Percentiles rank a stretch among this genome's conserved stretches.
Evolutionary conservation across 1,139 yeast species (phyloP).

Genomic region (Magnusiomyces magnusii): DNA sequence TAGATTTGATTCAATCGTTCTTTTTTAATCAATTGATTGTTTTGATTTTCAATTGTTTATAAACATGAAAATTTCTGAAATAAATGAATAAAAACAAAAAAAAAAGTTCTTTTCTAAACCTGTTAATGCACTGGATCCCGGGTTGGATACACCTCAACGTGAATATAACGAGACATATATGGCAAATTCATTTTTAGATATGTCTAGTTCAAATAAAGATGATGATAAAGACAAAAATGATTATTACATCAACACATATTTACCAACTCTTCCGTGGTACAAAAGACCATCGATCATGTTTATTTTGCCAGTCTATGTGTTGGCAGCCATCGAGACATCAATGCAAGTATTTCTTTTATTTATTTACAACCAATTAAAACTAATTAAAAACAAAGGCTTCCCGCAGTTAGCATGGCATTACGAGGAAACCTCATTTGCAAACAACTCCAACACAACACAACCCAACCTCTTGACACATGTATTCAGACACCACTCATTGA

Average conservation of each 20-base stretch:
- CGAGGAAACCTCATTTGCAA: neutral
- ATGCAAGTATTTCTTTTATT: neutral
- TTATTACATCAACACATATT: neutral
- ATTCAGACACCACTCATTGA: neutral
- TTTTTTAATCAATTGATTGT: no score
- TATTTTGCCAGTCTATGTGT: neutral
- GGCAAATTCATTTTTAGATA: no score
- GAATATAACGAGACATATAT: neutral
- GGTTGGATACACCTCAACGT: neutral
- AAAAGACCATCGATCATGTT: neutral
- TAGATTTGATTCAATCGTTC: no score
- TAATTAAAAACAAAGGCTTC: neutral
- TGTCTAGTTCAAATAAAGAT: no score
- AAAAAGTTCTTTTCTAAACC: neutral
- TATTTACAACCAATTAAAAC: neutral
- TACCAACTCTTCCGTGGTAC: slow-evolving; percentile 4
- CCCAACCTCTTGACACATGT: neutral
- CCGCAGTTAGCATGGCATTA: neutral
- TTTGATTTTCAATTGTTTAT: no score
- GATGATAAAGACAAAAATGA: neutral
- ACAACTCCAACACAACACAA: neutral
- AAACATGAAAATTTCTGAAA: no score
- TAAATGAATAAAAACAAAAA: neutral
- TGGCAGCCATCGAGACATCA: slow-evolving; percentile 1
- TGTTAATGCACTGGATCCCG: neutral